Percentiles rank a stretch among this genome's conserved stretches.
Evolutionary conservation across 192 early-diverging fungal species (phyloP).

Genomic region (Coemansia sp.): DNA sequence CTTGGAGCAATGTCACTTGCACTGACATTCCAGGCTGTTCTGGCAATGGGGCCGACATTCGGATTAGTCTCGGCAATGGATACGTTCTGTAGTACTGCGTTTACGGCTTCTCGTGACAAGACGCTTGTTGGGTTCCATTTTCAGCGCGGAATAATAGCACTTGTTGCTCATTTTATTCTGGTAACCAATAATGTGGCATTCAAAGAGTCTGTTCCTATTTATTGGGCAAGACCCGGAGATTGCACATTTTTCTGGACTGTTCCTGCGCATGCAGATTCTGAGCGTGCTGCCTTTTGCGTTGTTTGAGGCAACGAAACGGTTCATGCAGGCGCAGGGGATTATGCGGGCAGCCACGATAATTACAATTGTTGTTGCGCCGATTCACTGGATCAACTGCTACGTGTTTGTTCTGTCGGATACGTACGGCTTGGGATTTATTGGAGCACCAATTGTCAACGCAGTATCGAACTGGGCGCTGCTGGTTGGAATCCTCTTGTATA

Average conservation of each 20-base stretch:
- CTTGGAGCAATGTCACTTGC: slow-evolving; percentile 15
- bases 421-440: slow-evolving; percentile 72
- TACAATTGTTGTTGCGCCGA: slow-evolving; percentile 59
- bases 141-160: slow-evolving; percentile 21
- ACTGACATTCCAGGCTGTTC: not conserved
- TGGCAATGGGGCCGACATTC: slow-evolving; percentile 2
- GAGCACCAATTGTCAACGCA: slow-evolving; percentile 74
- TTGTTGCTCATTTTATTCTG: slow-evolving; percentile 5
- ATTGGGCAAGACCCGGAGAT: slow-evolving; percentile 66
- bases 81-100: slow-evolving; percentile 26
- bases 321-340: slow-evolving; percentile 78
- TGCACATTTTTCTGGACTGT: slow-evolving; percentile 60
- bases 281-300: slow-evolving; percentile 73
- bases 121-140: slow-evolving; percentile 18
- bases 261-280: slow-evolving; percentile 64
- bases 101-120: slow-evolving; percentile 13
- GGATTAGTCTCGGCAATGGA: slow-evolving; percentile 16
- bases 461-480: slow-evolving; percentile 72
- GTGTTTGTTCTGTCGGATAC: slow-evolving; percentile 67
- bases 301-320: slow-evolving; percentile 80
- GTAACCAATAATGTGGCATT: slow-evolving; percentile 19
- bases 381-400: slow-evolving; percentile 76
- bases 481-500: slow-evolving; percentile 64
- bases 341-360: slow-evolving; percentile 58
- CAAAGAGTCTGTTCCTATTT: slow-evolving; percentile 64